Percentiles rank a stretch among this genome's conserved stretches.
Conservation (phyloP, 179 eudicot species). For the Silene coronaria region DNA sequence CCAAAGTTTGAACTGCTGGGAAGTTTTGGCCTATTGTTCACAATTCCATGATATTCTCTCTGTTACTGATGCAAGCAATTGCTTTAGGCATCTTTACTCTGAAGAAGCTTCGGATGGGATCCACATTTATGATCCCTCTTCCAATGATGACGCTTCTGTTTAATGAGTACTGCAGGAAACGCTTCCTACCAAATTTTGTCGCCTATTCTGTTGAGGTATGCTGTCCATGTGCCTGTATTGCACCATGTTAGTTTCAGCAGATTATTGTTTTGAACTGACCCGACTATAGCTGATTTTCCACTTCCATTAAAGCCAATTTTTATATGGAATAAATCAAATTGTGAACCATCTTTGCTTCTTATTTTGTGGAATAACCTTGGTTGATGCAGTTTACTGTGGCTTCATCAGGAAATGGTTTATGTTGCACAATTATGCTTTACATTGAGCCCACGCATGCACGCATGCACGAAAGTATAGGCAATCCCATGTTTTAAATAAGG, state of each 20-base stretch:
- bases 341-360: no score
- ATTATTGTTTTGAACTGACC: neutral
- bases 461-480: no score
- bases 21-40: constrained; percentile 67
- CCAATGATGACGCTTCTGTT: constrained; percentile 61
- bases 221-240: neutral
- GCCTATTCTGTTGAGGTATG: constrained; percentile 63
- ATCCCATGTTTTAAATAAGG: no score
- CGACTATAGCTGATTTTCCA: neutral
- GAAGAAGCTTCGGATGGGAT: constrained; percentile 50
- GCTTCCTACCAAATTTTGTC: constrained; percentile 57
- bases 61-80: constrained; percentile 63
- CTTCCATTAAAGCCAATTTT: no score
- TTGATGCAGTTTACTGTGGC: no score
- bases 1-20: constrained; percentile 69
- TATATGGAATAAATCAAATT: neutral
- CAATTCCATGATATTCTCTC: constrained; percentile 58
- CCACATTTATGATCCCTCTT: constrained; percentile 49
- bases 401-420: no score
- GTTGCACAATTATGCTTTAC: no score
- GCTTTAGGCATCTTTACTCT: constrained; percentile 64
- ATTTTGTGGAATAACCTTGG: no score
- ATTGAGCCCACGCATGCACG: no score
- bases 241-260: constrained; percentile 1
- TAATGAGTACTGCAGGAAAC: constrained; percentile 64